phyloP scores from a whole-genome alignment of 306 rosid genomes.

The Albizia julibrissin region DNA sequence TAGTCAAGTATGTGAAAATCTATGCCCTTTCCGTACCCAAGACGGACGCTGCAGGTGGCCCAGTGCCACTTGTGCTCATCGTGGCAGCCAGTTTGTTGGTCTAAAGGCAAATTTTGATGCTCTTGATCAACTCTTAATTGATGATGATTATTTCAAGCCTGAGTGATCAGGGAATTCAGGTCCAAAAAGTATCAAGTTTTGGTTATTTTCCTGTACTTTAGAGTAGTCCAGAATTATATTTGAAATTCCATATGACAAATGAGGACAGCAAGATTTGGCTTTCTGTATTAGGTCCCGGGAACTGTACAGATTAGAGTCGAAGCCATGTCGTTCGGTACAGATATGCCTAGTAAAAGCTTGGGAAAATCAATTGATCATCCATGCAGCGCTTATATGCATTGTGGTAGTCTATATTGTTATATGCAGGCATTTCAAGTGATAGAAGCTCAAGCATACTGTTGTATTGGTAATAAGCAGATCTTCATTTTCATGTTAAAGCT shows the following conservation, averaged over 20 bases:
- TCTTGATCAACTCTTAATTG: conserved; percentile 73
- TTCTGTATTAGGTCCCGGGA: conserved; percentile 49
- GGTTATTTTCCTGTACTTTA: conserved; percentile 10
- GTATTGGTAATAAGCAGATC: not conserved
- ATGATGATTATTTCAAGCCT: conserved; percentile 78
- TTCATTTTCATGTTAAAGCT: not conserved
- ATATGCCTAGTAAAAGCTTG: not conserved
- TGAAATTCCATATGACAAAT: conserved; percentile 1
- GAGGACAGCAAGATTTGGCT: conserved; percentile 31
- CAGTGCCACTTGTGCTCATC: conserved; percentile 81
- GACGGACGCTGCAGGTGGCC: conserved; percentile 96
- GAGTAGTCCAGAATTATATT: conserved; percentile 31
- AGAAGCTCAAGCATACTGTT: not conserved
- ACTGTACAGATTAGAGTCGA: conserved; percentile 57
- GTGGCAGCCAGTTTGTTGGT: conserved; percentile 85
- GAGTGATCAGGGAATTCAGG: conserved; percentile 42
- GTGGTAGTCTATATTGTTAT: not conserved
- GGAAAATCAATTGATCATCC: not conserved
- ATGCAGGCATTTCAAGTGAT: not conserved
- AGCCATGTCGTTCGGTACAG: conserved; percentile 13
- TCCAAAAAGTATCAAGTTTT: conserved; percentile 26
- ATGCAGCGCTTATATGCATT: not conserved
- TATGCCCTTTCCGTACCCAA: conserved; percentile 71
- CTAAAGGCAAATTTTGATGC: conserved; percentile 94
- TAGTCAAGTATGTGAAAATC: conserved; percentile 63